phyloP scores from a whole-genome alignment of 176 grass and related monocot species.

The Musa acuminata region DNA sequence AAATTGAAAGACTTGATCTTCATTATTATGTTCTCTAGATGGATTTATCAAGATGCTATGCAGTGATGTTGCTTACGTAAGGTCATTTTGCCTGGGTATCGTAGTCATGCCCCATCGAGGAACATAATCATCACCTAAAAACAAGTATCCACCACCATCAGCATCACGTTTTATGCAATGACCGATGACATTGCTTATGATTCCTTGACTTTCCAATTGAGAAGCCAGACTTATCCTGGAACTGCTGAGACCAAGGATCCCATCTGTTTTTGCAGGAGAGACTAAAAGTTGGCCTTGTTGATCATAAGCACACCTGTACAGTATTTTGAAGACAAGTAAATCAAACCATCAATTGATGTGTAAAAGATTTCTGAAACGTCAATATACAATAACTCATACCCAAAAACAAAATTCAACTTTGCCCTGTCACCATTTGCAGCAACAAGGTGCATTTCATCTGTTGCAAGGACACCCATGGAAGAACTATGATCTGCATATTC shows the following conservation, averaged over 20 bases:
- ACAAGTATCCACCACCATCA: constrained; percentile 60
- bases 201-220: constrained; percentile 57
- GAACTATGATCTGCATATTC: constrained; percentile 60
- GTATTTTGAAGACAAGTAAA: neutral
- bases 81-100: constrained; percentile 50
- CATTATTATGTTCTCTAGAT: neutral
- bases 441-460: constrained; percentile 51
- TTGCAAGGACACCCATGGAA: constrained; percentile 53
- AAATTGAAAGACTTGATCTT: neutral
- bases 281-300: constrained; percentile 63
- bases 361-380: neutral
- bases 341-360: neutral
- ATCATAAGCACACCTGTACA: constrained; percentile 65
- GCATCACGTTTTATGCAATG: constrained; percentile 58
- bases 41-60: neutral
- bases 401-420: constrained; percentile 60
- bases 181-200: constrained; percentile 62
- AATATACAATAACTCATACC: constrained; percentile 29
- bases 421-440: constrained; percentile 32
- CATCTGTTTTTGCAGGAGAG: constrained; percentile 53
- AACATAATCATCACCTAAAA: constrained; percentile 74
- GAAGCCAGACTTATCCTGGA: constrained; percentile 53
- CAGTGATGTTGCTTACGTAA: constrained; percentile 44
- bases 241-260: constrained; percentile 61
- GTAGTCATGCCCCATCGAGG: constrained; percentile 75